Conservation (phyloP, 768 basidiomycete genomes). For the Symmetrospora coprosmae region DNA sequence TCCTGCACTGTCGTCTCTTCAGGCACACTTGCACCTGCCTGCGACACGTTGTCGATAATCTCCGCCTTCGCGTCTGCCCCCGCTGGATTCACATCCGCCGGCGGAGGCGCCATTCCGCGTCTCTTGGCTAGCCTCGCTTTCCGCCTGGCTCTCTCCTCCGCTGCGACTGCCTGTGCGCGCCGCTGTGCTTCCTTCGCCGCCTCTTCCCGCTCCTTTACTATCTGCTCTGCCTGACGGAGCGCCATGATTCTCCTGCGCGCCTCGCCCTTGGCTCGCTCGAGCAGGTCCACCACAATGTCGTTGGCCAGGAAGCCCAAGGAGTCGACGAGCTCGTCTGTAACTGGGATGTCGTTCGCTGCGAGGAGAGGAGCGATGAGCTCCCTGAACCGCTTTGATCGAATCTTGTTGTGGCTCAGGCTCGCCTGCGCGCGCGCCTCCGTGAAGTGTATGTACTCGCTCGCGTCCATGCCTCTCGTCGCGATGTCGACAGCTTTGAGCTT, state of each 20-base stretch:
- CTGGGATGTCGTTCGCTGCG: background rate
- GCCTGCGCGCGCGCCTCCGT: conserved; percentile 11
- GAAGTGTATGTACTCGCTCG: conserved; percentile 10
- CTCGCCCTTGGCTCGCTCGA: conserved; percentile 3
- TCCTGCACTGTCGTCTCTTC: no score
- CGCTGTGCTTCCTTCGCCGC: background rate
- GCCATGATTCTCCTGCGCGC: background rate
- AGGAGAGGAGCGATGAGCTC: conserved; percentile 1
- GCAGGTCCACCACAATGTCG: conserved; percentile 14
- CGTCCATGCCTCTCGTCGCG: background rate
- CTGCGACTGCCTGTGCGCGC: background rate
- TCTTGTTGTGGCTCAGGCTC: background rate
- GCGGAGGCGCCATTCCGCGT: no score
- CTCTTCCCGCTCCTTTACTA: background rate
- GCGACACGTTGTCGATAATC: no score
- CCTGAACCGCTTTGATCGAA: background rate
- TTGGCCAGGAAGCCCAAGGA: conserved; percentile 10
- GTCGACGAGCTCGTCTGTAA: conserved; percentile 12
- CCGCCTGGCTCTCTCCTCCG: background rate
- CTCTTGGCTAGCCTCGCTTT: background rate
- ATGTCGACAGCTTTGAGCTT: background rate
- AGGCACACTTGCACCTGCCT: no score
- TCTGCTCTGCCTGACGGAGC: background rate
- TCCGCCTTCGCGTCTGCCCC: no score
- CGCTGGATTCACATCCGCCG: no score